Conservation (phyloP, 2,329 filamentous ascomycete genomes). For the Pseudogymnoascus pannorum region DNA sequence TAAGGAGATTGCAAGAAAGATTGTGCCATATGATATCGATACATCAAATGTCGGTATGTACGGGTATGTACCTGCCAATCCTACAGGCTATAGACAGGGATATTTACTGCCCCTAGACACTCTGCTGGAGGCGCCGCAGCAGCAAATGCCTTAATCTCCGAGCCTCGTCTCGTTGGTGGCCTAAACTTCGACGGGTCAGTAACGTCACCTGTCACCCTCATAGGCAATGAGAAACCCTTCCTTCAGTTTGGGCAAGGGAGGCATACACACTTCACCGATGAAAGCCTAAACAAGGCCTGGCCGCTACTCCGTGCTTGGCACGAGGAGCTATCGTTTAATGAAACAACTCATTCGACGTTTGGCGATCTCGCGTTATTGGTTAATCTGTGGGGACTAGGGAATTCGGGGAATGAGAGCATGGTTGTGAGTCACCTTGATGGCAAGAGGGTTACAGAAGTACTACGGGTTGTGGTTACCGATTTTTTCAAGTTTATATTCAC, state of each 20-base stretch:
- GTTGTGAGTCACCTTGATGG: constrained; percentile 26
- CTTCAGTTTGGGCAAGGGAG: neutral
- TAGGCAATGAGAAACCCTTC: neutral
- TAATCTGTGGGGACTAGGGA: constrained; percentile 19
- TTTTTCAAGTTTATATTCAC: constrained; percentile 27
- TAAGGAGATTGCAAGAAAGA: constrained; percentile 3
- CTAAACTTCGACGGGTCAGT: constrained; percentile 33
- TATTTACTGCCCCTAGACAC: constrained; percentile 11
- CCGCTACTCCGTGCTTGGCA: constrained; percentile 24
- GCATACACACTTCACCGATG: neutral
- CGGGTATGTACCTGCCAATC: neutral
- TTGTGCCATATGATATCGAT: neutral
- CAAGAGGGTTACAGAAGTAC: constrained; percentile 22
- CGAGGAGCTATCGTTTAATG: constrained; percentile 25
- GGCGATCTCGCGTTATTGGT: constrained; percentile 26
- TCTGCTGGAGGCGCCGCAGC: constrained; percentile 28
- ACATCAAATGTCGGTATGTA: neutral
- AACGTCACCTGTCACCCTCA: constrained; percentile 13
- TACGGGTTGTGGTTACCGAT: constrained; percentile 24
- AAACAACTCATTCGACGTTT: constrained; percentile 27
- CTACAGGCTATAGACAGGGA: neutral
- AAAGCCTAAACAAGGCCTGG: constrained; percentile 24
- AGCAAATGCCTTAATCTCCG: constrained; percentile 25
- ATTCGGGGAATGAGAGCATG: constrained; percentile 16
- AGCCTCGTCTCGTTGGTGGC: constrained; percentile 28